Percentiles rank a stretch among this genome's conserved stretches.
Conservation (phyloP, 805 yeast genomes). For the Candida ipomoeae region DNA sequence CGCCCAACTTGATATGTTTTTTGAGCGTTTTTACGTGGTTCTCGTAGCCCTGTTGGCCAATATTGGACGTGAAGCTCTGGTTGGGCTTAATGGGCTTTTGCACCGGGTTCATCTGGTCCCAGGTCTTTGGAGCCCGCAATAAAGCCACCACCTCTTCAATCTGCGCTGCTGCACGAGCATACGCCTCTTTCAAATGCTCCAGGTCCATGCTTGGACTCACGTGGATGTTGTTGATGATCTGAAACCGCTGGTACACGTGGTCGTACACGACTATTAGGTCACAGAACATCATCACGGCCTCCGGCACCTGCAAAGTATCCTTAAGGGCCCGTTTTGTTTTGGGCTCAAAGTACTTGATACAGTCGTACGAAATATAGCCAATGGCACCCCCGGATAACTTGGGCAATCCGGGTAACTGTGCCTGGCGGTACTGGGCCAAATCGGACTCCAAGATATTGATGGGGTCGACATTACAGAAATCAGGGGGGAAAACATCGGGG, state of each 20-base stretch:
- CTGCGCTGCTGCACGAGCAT: conserved; percentile 50
- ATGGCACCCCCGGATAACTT: conserved; percentile 91
- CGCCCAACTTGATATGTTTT: conserved; percentile 82
- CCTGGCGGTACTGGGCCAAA: conserved; percentile 59
- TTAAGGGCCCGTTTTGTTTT: conserved; percentile 68
- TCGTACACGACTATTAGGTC: conserved; percentile 90
- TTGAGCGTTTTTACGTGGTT: conserved; percentile 70
- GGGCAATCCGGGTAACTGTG: conserved; percentile 78
- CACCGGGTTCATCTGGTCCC: conserved; percentile 54
- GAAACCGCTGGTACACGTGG: conserved; percentile 89
- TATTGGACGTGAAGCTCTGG: conserved; percentile 77
- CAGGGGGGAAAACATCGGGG: conserved; percentile 23
- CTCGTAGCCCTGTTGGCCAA: conserved; percentile 94
- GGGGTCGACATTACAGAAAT: conserved; percentile 67
- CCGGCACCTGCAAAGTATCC: conserved; percentile 84
- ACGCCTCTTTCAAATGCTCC: conserved; percentile 36
- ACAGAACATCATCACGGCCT: conserved; percentile 85
- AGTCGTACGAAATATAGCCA: conserved; percentile 94
- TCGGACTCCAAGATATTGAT: conserved; percentile 70
- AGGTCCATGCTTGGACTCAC: conserved; percentile 30
- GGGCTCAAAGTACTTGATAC: conserved; percentile 96
- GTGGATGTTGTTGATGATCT: conserved; percentile 77
- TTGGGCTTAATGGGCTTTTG: conserved; percentile 68
- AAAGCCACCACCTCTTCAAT: conserved; percentile 54
- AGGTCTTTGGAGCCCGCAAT: conserved; percentile 43